These are phyloP conservation scores for Lepidium aucheri DNA, from an alignment of 345 rosid genomes.

Conservation along the genomic window DNA sequence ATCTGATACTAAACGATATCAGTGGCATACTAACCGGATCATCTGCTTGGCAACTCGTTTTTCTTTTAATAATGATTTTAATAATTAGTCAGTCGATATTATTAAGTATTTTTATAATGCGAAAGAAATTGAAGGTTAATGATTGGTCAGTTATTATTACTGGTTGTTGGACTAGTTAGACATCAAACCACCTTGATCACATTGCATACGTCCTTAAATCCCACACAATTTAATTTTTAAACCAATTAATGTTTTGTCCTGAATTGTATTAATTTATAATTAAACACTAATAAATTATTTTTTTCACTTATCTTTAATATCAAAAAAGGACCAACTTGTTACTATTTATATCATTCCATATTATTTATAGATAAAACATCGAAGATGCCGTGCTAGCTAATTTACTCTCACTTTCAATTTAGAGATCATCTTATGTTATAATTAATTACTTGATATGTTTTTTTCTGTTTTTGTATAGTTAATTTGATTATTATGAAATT, in stretches of 20 bases:
- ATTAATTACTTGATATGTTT: too few species aligned
- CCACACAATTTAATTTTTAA: neutral
- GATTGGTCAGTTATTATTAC: slow-evolving; percentile 17
- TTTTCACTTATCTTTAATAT: neutral
- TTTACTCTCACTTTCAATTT: too few species aligned
- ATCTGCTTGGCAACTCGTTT: too few species aligned
- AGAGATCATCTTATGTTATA: too few species aligned
- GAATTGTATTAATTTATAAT: neutral
- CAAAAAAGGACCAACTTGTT: neutral
- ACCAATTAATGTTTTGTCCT: neutral
- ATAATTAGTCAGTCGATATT: neutral
- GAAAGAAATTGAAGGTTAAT: slow-evolving; percentile 10
- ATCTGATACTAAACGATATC: too few species aligned
- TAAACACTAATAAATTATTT: neutral
- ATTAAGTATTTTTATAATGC: neutral
- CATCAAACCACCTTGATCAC: slow-evolving; percentile 8
- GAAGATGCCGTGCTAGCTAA: too few species aligned
- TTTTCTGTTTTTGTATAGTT: too few species aligned
- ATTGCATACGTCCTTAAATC: slow-evolving; percentile 15
- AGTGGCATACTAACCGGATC: too few species aligned
- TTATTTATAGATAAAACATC: too few species aligned
- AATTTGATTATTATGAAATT: too few species aligned
- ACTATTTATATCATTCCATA: too few species aligned
- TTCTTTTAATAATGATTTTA: neutral
- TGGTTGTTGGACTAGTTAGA: slow-evolving; percentile 20